Evolutionary conservation across 2,329 filamentous ascomycete species (phyloP).

Genomic region (Herpomyces periplanetae): DNA sequence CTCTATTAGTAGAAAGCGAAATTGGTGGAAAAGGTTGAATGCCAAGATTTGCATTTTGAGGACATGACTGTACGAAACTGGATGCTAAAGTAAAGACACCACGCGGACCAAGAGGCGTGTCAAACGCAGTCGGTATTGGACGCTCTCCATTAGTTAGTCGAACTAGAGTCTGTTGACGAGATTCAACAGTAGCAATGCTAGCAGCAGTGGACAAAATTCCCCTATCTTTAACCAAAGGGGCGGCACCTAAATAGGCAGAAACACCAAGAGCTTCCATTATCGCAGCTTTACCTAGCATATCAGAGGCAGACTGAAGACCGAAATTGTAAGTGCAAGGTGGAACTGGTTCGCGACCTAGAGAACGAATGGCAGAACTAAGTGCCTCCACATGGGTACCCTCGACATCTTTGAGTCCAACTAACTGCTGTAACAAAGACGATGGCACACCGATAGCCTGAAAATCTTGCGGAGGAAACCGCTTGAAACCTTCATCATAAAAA

Average conservation of each 20-base stretch:
- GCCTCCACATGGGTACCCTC: conserved; percentile 21
- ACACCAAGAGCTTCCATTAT: conserved; percentile 32
- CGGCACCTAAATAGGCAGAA: conserved; percentile 28
- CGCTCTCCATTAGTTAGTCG: conserved; percentile 16
- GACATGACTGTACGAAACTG: conserved; percentile 29
- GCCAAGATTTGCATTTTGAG: conserved; percentile 18
- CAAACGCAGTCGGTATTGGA: conserved; percentile 25
- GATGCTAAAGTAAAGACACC: conserved; percentile 33
- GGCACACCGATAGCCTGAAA: conserved; percentile 22
- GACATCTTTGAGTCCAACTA: conserved; percentile 19
- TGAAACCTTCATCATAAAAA: conserved; percentile 31
- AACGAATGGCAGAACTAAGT: conserved; percentile 18
- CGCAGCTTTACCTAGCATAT: conserved; percentile 26
- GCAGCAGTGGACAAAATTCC: conserved; percentile 22
- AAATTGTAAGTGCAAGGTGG: conserved; percentile 32
- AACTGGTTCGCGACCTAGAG: conserved; percentile 21
- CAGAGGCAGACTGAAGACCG: conserved; percentile 18
- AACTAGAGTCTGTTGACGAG: conserved; percentile 32
- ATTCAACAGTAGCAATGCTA: conserved; percentile 29
- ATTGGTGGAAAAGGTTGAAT: conserved; percentile 20
- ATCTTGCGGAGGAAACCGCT: conserved; percentile 20
- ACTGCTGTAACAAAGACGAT: conserved; percentile 11
- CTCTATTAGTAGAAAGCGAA: conserved; percentile 12
- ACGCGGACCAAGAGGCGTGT: conserved; percentile 23
- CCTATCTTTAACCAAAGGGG: conserved; percentile 18